phyloP scores from a whole-genome alignment of 2,329 filamentous ascomycete genomes.

The Fusarium sp. region DNA sequence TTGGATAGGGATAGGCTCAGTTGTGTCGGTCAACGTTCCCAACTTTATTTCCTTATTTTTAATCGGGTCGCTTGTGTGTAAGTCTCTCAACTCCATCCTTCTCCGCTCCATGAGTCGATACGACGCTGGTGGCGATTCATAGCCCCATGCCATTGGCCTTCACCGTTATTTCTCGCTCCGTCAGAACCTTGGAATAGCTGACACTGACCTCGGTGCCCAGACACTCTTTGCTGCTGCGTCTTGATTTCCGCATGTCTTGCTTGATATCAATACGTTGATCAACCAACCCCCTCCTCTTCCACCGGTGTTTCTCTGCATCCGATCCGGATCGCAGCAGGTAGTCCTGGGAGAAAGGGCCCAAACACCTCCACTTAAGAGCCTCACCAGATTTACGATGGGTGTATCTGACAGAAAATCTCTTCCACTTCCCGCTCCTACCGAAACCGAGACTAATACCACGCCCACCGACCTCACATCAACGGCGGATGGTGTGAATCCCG shows the following conservation, averaged over 20 bases:
- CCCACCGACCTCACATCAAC: conserved; percentile 67
- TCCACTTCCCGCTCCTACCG: conserved; percentile 83
- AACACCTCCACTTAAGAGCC: conserved; percentile 33
- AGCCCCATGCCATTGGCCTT: conserved; percentile 38
- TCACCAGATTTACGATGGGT: conserved; percentile 61
- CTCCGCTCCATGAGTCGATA: conserved; percentile 34
- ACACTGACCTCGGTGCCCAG: conserved; percentile 42
- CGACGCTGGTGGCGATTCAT: conserved; percentile 51
- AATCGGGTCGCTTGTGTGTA: conserved; percentile 40
- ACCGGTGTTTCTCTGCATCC: conserved; percentile 33
- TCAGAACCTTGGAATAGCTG: conserved; percentile 33
- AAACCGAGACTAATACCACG: conserved; percentile 72
- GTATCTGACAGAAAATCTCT: conserved; percentile 67
- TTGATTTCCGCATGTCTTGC: conserved; percentile 49
- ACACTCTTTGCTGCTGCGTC: conserved; percentile 35
- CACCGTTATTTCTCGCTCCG: conserved; percentile 24
- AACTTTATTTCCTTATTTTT: conserved; percentile 21
- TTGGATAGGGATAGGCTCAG: conserved; percentile 14
- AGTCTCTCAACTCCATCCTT: conserved; percentile 26
- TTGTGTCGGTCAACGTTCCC: conserved; percentile 15
- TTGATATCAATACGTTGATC: conserved; percentile 45
- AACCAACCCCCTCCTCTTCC: conserved; percentile 34
- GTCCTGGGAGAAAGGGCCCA: conserved; percentile 38
- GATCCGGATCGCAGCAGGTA: conserved; percentile 34
- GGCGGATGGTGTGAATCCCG: conserved; percentile 75